phyloP scores from a whole-genome alignment of 2,329 filamentous ascomycete species.

The Escovopsis sp. region DNA sequence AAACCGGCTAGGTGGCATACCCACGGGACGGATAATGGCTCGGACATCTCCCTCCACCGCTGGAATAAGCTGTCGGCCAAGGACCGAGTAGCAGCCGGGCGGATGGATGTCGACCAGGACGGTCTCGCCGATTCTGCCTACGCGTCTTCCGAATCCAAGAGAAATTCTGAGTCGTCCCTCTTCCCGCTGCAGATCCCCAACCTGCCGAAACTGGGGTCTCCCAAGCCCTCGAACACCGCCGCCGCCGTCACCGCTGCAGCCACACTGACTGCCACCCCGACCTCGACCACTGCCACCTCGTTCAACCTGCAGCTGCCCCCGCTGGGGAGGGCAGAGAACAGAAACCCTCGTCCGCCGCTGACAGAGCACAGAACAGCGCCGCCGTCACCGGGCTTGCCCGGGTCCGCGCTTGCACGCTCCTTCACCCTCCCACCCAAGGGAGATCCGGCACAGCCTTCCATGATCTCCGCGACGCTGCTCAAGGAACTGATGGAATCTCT shows the following conservation, averaged over 20 bases:
- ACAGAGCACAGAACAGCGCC: slow-evolving; percentile 32
- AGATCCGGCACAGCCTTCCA: slow-evolving; percentile 30
- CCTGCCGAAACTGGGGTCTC: slow-evolving; percentile 29
- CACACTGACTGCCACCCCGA: too few relatives aligned
- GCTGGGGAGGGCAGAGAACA: slow-evolving; percentile 31
- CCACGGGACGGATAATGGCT: slow-evolving; percentile 28
- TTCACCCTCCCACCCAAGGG: slow-evolving; percentile 38
- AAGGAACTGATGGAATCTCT: slow-evolving; percentile 37
- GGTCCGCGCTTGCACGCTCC: slow-evolving; percentile 16
- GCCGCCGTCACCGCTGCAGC: too few relatives aligned
- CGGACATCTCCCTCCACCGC: slow-evolving; percentile 19
- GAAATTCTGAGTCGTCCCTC: slow-evolving; percentile 34
- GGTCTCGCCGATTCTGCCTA: slow-evolving; percentile 38
- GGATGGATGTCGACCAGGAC: slow-evolving; percentile 32
- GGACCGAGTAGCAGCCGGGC: slow-evolving; percentile 9
- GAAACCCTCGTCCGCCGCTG: slow-evolving; percentile 40
- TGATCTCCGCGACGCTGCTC: slow-evolving; percentile 41
- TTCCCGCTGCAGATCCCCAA: slow-evolving; percentile 25
- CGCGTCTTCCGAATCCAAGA: slow-evolving; percentile 38
- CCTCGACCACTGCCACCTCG: too few relatives aligned
- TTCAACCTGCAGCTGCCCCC: slow-evolving; percentile 11
- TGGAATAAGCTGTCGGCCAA: slow-evolving; percentile 9
- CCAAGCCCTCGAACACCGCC: slow-evolving; percentile 15
- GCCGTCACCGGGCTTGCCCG: slow-evolving; percentile 15
- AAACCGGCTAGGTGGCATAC: slow-evolving; percentile 33